Evolutionary conservation across 169 alveolate species (phyloP).

Genomic region (Plasmodium coatneyi): DNA sequence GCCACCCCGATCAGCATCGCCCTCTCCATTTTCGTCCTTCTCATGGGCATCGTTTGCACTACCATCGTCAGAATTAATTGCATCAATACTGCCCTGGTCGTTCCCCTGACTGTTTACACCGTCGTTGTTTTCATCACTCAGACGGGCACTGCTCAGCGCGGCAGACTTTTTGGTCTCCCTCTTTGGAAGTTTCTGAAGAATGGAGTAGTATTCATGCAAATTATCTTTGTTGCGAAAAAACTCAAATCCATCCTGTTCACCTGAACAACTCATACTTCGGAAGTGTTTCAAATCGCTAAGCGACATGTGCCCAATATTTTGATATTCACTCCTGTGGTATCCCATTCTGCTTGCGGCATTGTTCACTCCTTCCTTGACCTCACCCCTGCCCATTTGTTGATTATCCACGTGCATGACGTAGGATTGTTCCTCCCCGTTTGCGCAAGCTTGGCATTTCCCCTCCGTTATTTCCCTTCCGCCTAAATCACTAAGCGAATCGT

Average conservation of each 20-base stretch:
- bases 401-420: background rate
- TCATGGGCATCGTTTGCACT: background rate
- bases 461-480: background rate
- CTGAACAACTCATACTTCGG: background rate
- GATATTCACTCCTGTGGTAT: background rate
- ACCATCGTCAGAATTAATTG: background rate
- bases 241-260: background rate
- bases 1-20: background rate
- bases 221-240: background rate
- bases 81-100: background rate
- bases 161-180: background rate
- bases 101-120: background rate
- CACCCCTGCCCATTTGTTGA: background rate
- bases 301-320: background rate
- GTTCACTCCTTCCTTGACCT: background rate
- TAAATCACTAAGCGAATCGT: background rate
- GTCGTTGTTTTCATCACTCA: background rate
- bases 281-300: background rate
- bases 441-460: background rate
- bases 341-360: background rate
- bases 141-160: background rate
- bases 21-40: background rate
- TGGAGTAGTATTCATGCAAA: conserved; percentile 16
- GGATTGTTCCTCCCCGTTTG: background rate
- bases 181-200: background rate